Evolutionary conservation across 352 stramenopile genomes (phyloP).

Genomic region (Phytophthora palmivora): DNA sequence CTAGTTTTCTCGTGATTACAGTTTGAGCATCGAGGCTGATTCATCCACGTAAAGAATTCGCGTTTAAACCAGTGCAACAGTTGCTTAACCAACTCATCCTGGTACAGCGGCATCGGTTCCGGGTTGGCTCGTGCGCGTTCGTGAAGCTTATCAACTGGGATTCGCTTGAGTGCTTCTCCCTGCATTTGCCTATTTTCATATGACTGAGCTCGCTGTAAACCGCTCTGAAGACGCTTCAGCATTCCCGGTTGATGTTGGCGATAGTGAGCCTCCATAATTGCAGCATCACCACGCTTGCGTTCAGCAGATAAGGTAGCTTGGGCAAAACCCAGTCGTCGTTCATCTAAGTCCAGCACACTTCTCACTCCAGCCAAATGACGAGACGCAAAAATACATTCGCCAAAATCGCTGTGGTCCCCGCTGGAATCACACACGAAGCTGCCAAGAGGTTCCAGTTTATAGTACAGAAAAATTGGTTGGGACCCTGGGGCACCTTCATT

Average conservation of each 20-base stretch:
- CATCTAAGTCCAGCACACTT: slow-evolving; percentile 37
- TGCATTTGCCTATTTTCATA: slow-evolving; percentile 80
- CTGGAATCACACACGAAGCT: slow-evolving; percentile 64
- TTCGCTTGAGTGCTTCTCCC: slow-evolving; percentile 66
- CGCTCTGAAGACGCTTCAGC: slow-evolving; percentile 49
- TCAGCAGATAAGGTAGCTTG: slow-evolving; percentile 17
- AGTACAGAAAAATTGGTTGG: slow-evolving; percentile 61
- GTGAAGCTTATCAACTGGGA: slow-evolving; percentile 70
- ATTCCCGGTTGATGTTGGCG: slow-evolving; percentile 58
- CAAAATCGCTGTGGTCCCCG: slow-evolving; percentile 60
- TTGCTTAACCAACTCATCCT: slow-evolving; percentile 79
- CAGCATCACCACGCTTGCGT: slow-evolving; percentile 37
- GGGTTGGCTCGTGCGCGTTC: slow-evolving; percentile 67
- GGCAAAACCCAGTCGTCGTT: slow-evolving; percentile 29
- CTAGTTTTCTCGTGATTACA: slow-evolving; percentile 66
- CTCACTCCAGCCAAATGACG: slow-evolving; percentile 41
- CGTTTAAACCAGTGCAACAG: slow-evolving; percentile 91
- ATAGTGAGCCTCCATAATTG: slow-evolving; percentile 50
- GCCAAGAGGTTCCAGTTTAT: slow-evolving; percentile 56
- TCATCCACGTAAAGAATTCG: slow-evolving; percentile 93
- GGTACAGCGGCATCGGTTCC: slow-evolving; percentile 50
- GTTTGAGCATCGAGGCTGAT: slow-evolving; percentile 68
- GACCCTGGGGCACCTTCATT: slow-evolving; percentile 47
- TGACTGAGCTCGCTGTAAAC: slow-evolving; percentile 55
- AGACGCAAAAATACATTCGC: slow-evolving; percentile 71